Conservation (phyloP, 2,329 filamentous ascomycete species). For the Claviceps maximensis region DNA sequence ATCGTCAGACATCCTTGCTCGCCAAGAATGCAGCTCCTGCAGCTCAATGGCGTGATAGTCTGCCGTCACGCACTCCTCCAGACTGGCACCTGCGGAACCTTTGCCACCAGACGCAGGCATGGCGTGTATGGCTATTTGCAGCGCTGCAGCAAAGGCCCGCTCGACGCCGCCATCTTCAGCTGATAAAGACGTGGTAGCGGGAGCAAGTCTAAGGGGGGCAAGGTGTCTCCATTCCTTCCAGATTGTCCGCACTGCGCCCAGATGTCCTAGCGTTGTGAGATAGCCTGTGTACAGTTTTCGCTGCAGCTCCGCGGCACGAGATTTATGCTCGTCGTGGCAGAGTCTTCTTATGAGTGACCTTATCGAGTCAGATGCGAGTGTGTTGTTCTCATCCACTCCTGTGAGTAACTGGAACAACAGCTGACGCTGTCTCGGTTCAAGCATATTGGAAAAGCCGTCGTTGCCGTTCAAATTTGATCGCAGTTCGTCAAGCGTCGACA, state of each 20-base stretch:
- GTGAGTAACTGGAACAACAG: slow-evolving; percentile 17
- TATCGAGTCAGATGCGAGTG: slow-evolving; percentile 13
- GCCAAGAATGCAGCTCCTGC: slow-evolving; percentile 4
- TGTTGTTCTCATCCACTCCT: slow-evolving; percentile 13
- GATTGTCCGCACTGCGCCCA: slow-evolving; percentile 19
- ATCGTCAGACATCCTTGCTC: neutral
- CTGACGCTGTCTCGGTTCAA: slow-evolving; percentile 9
- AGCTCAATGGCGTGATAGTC: slow-evolving; percentile 11
- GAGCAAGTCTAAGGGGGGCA: slow-evolving; percentile 1
- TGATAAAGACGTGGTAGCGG: neutral
- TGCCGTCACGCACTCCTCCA: slow-evolving; percentile 9
- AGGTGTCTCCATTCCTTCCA: slow-evolving; percentile 17
- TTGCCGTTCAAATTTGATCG: neutral
- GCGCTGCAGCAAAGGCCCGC: slow-evolving; percentile 5
- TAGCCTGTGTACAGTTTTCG: slow-evolving; percentile 14
- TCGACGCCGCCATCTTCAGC: slow-evolving; percentile 1
- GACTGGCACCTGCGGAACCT: neutral
- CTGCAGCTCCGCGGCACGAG: neutral
- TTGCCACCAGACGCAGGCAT: slow-evolving; percentile 3
- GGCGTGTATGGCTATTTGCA: slow-evolving; percentile 4
- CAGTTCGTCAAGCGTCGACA: slow-evolving; percentile 11
- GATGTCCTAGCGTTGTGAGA: slow-evolving; percentile 16
- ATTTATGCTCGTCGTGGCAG: slow-evolving; percentile 5
- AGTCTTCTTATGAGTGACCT: slow-evolving; percentile 11
- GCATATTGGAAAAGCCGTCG: neutral